Base-by-base conservation (phyloP, 1,284 basidiomycete species). In the Rhodotorula glutinis region DNA sequence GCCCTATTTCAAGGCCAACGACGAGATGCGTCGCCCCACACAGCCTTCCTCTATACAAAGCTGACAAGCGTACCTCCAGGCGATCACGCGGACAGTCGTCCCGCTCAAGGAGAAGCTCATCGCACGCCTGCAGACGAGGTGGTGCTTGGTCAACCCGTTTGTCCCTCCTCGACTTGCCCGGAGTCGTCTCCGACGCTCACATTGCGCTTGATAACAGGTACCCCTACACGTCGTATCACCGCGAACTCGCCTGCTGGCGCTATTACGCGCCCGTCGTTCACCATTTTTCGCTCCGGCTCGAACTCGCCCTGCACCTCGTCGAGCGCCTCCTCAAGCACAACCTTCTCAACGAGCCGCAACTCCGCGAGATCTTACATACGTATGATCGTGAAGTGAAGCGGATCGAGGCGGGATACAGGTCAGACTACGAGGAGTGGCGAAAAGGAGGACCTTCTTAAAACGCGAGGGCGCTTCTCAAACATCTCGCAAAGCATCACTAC, bases 231-330 rank as follows among this genome's bases (percentile, higher is more conserved):
- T 29, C 43, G 23, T 38, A 43, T 30, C n/a, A 33, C 11, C 62
- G 62, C 62, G 62, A 63, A 19, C 47, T 52, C 49, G 55, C 62
- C 9, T 63, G 62, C 51, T 63, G 62, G 62, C 41, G 33, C 30
- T 52, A 46, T 49, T 63, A 53, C 56, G 62, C 62, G 10, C 55
- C 62, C 19, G 25, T 63, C 41, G 30, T 63, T 19, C 16, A 44
- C 16, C 62, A 57, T 51, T 63, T 53, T 14, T 14, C 19, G 10
- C 49, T 46, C 17, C 49, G 62, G 19, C 19, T n/a, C 23, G n/a
- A 57, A 29, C 62, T 63, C 49, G 47, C 19, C n/a, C 30, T 25
- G 4, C 47, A 52, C 51, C 62, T 63, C 27, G 29, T 33, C 23
- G n/a, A n/a, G 29, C 41, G 49, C 43, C 23, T 57, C 19, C 30